phyloP scores from a whole-genome alignment of 805 yeast species.

The Candida multigemmis region DNA sequence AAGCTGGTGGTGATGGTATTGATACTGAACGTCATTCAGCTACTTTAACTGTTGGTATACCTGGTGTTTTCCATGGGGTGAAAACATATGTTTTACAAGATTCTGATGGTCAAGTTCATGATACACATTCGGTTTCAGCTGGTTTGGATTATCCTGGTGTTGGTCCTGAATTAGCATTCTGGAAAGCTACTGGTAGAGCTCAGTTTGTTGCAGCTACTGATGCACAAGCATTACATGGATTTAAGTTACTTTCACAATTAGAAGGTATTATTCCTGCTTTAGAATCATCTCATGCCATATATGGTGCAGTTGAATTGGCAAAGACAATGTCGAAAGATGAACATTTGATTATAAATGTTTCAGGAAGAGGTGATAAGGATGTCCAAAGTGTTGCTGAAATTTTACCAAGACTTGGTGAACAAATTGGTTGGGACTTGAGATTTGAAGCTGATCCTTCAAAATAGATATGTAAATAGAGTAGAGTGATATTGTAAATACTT shows the following conservation, averaged over 20 bases:
- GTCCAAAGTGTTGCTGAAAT: constrained; percentile 96
- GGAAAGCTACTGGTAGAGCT: constrained; percentile 94
- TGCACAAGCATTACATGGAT: constrained; percentile 90
- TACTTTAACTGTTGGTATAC: constrained; percentile 86
- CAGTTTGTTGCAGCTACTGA: constrained; percentile 87
- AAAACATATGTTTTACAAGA: constrained; percentile 89
- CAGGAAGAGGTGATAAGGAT: constrained; percentile 99
- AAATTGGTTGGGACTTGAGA: constrained; percentile 94
- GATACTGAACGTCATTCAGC: constrained; percentile 90
- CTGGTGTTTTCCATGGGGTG: constrained; percentile 98
- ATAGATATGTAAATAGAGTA: no score
- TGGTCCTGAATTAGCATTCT: constrained; percentile 93
- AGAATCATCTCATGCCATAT: constrained; percentile 95
- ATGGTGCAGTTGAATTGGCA: constrained; percentile 84
- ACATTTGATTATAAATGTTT: constrained; percentile 78
- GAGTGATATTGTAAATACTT: constrained; percentile 1
- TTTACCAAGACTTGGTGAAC: constrained; percentile 80
- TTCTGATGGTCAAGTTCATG: constrained; percentile 91
- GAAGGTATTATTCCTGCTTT: constrained; percentile 99
- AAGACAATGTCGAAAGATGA: constrained; percentile 70
- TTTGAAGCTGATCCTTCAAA: constrained; percentile 51
- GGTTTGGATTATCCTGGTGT: constrained; percentile 99
- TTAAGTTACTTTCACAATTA: constrained; percentile 76
- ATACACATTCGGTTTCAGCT: constrained; percentile 96
- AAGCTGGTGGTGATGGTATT: constrained; percentile 98